Percentiles rank a stretch among this genome's conserved stretches.
Evolutionary conservation across 2,329 filamentous ascomycete species (phyloP).

Genomic region (Dothideomycetes sp.): DNA sequence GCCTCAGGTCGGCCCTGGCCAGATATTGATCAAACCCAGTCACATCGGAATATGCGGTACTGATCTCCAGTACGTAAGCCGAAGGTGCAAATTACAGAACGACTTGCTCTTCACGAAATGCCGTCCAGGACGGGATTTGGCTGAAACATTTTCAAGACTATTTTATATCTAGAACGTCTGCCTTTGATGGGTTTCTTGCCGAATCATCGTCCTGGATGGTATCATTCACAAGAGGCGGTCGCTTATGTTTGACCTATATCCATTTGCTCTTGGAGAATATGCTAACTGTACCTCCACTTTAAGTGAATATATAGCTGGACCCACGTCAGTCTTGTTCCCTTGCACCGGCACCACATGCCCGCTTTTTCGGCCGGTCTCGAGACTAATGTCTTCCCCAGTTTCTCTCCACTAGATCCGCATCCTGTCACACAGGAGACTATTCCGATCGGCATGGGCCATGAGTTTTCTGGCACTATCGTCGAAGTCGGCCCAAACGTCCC

Average conservation of each 20-base stretch:
- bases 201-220: too few relatives aligned
- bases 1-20: constrained; percentile 39
- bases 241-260: too few relatives aligned
- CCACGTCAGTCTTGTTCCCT: constrained; percentile 22
- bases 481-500: constrained; percentile 47
- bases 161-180: too few relatives aligned
- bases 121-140: too few relatives aligned
- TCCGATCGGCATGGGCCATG: constrained; percentile 45
- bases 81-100: too few relatives aligned
- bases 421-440: constrained; percentile 46
- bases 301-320: constrained; percentile 43
- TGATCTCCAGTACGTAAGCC: constrained; percentile 26
- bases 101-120: too few relatives aligned
- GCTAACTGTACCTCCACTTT: constrained; percentile 31
- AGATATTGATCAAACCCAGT: constrained; percentile 31
- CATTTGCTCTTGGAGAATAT: too few relatives aligned
- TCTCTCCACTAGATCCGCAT: constrained; percentile 46
- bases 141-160: too few relatives aligned
- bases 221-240: too few relatives aligned
- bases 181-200: too few relatives aligned
- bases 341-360: too few relatives aligned
- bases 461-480: constrained; percentile 52
- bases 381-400: constrained; percentile 31
- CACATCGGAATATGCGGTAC: constrained; percentile 8
- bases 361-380: too few relatives aligned